These are phyloP conservation scores for Hanseniaspora occidentalis DNA, from an alignment of 805 yeast genomes.

Conservation along the genomic window DNA sequence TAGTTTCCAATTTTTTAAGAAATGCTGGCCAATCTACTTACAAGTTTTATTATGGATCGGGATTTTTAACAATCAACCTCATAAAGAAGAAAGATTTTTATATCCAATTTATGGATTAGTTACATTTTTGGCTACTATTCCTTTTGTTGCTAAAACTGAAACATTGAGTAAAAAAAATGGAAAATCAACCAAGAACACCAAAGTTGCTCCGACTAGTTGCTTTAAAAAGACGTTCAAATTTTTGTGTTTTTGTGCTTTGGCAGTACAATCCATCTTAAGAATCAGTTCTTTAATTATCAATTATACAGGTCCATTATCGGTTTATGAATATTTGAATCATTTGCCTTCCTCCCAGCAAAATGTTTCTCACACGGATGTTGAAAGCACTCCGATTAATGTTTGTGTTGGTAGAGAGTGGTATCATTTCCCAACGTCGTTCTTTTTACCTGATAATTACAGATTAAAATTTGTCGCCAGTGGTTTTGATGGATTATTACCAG, in stretches of 20 bases:
- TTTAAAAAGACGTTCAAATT: not conserved
- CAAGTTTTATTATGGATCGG: constrained; percentile 43
- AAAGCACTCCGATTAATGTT: constrained; percentile 32
- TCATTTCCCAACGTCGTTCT: constrained; percentile 80
- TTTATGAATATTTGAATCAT: constrained; percentile 30
- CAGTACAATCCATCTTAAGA: constrained; percentile 33
- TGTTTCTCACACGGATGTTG: not conserved
- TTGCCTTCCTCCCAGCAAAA: not conserved
- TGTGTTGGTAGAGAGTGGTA: constrained; percentile 97
- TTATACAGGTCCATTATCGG: constrained; percentile 61
- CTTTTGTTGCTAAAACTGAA: not conserved
- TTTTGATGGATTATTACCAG: constrained; percentile 80
- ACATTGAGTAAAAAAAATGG: not conserved
- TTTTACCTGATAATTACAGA: constrained; percentile 52
- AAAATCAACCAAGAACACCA: not conserved
- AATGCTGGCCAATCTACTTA: constrained; percentile 18
- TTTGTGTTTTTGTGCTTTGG: constrained; percentile 1
- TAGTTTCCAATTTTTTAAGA: constrained; percentile 26
- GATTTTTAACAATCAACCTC: constrained; percentile 67
- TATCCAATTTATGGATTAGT: constrained; percentile 75
- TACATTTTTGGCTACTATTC: constrained; percentile 41
- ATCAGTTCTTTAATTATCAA: constrained; percentile 48
- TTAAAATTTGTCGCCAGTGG: constrained; percentile 62
- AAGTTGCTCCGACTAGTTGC: not conserved
- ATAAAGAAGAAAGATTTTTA: constrained; percentile 84